Percentiles rank a stretch among this genome's conserved stretches.
Evolutionary conservation across 306 rosid genomes (phyloP).

Genomic region (Astragalus membranaceus): DNA sequence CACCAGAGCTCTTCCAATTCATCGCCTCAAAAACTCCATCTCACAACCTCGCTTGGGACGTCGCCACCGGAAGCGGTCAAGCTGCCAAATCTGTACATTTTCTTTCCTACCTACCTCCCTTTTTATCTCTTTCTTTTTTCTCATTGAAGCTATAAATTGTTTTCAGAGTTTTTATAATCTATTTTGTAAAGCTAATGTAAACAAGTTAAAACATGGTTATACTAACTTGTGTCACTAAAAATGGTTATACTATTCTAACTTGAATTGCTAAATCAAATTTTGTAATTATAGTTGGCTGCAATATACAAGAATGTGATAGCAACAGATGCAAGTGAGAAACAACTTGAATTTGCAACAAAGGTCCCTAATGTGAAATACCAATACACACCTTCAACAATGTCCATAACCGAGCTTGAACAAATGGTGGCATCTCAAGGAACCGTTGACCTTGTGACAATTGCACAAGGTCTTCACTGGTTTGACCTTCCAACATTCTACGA

Average conservation of each 20-base stretch:
- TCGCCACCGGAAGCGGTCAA: slow-evolving; percentile 83
- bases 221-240: too few relatives aligned
- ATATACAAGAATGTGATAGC: slow-evolving; percentile 57
- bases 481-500: slow-evolving; percentile 51
- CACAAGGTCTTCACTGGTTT: slow-evolving; percentile 80
- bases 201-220: too few relatives aligned
- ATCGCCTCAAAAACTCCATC: slow-evolving; percentile 61
- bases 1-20: slow-evolving; percentile 46
- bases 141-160: too few relatives aligned
- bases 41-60: slow-evolving; percentile 76
- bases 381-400: slow-evolving; percentile 48
- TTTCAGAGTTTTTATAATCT: too few relatives aligned
- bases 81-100: slow-evolving; percentile 57
- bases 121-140: neutral
- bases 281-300: slow-evolving; percentile 41
- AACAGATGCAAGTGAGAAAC: slow-evolving; percentile 65
- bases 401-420: slow-evolving; percentile 41
- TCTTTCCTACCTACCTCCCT: neutral
- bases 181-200: too few relatives aligned
- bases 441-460: slow-evolving; percentile 64
- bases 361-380: slow-evolving; percentile 50
- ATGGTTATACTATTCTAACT: too few relatives aligned
- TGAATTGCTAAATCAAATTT: neutral
- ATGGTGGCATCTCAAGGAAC: slow-evolving; percentile 37
- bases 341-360: slow-evolving; percentile 44